Evolutionary conservation across 1,284 basidiomycete genomes (phyloP).

Genomic region (Agroathelia rolfsii): DNA sequence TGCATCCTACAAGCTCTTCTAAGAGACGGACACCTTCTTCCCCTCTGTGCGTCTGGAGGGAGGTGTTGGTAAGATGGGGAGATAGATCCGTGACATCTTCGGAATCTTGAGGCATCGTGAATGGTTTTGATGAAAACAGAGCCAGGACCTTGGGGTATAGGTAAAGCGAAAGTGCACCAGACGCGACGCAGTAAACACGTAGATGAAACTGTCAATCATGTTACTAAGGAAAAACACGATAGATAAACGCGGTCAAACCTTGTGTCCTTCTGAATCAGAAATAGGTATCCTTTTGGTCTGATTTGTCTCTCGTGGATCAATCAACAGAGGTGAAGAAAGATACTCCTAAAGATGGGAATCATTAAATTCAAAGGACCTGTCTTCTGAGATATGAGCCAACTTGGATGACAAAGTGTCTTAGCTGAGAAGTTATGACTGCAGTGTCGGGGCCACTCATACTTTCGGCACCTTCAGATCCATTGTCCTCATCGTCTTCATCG

Average conservation of each 20-base stretch:
- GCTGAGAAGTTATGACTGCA: constrained; percentile 72
- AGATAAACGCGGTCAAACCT: constrained; percentile 36
- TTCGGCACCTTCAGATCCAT: constrained; percentile 22
- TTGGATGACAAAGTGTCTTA: constrained; percentile 96
- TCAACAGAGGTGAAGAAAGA: constrained; percentile 62
- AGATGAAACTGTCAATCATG: constrained; percentile 72
- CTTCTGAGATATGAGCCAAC: constrained; percentile 29
- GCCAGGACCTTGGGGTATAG: constrained; percentile 80
- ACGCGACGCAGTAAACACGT: constrained; percentile 85
- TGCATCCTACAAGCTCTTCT: constrained; percentile 65
- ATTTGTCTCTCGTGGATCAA: constrained; percentile 61
- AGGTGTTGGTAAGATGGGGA: constrained; percentile 93
- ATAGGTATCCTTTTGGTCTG: constrained; percentile 17
- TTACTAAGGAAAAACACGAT: constrained; percentile 10
- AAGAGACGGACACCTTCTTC: constrained; percentile 66
- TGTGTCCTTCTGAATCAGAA: constrained; percentile 41
- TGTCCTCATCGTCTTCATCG: constrained; percentile 32
- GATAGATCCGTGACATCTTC: constrained; percentile 40
- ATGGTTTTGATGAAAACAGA: constrained; percentile 71
- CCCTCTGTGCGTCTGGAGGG: constrained; percentile 68
- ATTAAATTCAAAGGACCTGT: constrained; percentile 8
- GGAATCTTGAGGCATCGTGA: constrained; percentile 30
- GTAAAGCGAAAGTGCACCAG: constrained; percentile 69
- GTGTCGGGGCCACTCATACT: constrained; percentile 29
- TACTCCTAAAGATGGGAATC: constrained; percentile 58